Conservation (phyloP, 2,329 filamentous ascomycete genomes). For the Talaromyces marneffei region DNA sequence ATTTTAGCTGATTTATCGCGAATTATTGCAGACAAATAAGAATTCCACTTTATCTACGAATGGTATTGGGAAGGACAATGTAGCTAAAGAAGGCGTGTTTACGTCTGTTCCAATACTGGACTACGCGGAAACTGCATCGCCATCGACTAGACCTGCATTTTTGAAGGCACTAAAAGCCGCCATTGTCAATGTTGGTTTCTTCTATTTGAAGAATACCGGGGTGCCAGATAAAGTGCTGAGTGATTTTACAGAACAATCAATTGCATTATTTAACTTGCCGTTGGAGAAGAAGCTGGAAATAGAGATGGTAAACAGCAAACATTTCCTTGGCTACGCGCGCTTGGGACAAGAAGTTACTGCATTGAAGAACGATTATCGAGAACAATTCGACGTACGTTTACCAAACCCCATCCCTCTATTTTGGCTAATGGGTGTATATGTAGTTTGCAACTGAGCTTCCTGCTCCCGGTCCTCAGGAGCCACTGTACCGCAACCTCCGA, state of each 20-base stretch:
- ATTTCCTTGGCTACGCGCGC: constrained; percentile 33
- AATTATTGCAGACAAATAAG: constrained; percentile 3
- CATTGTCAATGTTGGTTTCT: constrained; percentile 32
- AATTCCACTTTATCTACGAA: background rate
- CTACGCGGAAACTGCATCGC: constrained; percentile 20
- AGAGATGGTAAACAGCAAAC: constrained; percentile 38
- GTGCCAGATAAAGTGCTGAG: constrained; percentile 21
- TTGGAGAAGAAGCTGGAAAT: constrained; percentile 45
- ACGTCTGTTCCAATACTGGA: constrained; percentile 30
- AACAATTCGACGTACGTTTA: constrained; percentile 31
- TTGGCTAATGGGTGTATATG: background rate
- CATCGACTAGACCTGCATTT: constrained; percentile 23
- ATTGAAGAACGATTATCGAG: constrained; percentile 28
- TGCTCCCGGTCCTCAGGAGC: constrained; percentile 28
- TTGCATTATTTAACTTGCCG: constrained; percentile 40
- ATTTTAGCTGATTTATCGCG: background rate
- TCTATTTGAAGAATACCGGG: constrained; percentile 29
- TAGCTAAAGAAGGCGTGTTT: constrained; percentile 17
- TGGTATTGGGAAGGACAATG: background rate
- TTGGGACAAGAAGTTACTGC: constrained; percentile 32
- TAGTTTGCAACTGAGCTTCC: constrained; percentile 35
- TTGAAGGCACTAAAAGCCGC: constrained; percentile 27
- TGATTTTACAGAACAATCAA: constrained; percentile 33
- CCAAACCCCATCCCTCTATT: background rate
- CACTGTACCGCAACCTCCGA: constrained; percentile 30